Base-by-base conservation (phyloP, 2,329 filamentous ascomycete species). In the Dryadomyces sulphureus region DNA sequence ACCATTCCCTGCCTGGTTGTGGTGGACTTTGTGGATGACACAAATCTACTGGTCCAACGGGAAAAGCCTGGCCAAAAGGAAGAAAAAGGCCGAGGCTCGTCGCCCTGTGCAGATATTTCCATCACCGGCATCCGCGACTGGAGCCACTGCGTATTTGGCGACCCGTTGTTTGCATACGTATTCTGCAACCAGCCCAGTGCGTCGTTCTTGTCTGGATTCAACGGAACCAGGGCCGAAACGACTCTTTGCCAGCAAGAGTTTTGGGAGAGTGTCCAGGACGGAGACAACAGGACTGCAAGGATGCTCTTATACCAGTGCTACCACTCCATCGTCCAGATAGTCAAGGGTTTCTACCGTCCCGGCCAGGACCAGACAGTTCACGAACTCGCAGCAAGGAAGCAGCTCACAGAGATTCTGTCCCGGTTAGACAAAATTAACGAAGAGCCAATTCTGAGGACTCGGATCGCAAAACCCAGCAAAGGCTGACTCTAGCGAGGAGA, bases 111-210 rank as follows among this genome's bases (percentile, higher is more conserved):
- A 3, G 46, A 50, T 0, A 57, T 68, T 14, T 55, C 54, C 20
- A 56, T 77, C 14, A 70, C 65, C 0, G 74, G 74, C 0, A 56
- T 79, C n/a, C 64, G 65, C 27, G 72, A 75, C 58, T 80, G 75
- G 75, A 70, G 70, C 49, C 70, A 68, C 48, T 70, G 70, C 38
- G 52, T 78, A 11, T 79, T 80, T 51, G 76, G 75, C 11, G 77
- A 80, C 49, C 74, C 75, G 0, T 55, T 79, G 2, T 62, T 81
- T 43, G 65, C 70, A 2, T 63, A 61, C 3, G 63, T 64, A 7
- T 74, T 79, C 52, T 65, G 62, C 53, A 62, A 66, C 14, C 56
- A 62, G 17, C 62, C 68, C 0, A 67, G 62, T 5, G 53, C 61
- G 12, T 63, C 66, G 0, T 69, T 77, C 30, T 57, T 73, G 22